Base-by-base conservation (phyloP, 495 filamentous ascomycete species). In the Aspergillus panamensis region DNA sequence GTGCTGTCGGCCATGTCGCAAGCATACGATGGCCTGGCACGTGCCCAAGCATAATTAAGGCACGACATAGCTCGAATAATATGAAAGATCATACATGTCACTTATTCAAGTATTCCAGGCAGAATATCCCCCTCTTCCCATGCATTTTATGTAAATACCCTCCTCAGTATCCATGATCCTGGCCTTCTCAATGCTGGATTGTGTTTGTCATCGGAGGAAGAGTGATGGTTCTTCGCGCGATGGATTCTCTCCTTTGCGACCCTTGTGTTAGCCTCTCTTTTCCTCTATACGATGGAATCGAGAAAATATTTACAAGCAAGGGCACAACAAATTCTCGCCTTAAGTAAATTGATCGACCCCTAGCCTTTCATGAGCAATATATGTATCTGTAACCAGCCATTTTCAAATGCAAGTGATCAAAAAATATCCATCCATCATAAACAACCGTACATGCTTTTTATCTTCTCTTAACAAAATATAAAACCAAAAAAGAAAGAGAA, bases 151-250 rank as follows among this genome's bases (percentile, higher is more conserved):
- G 13, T 12, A 32, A 49, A 58, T 55, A 48, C 33, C 77, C 73
- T 78, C 76, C 72, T 73, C 70, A 79, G 72, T 78, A 81, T 81
- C 73, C 76, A 76, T 73, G 71, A 73, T 73, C 73, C 69, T 69
- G 72, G 73, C 69, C 61, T 62, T 51, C 53, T 64, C 73, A 67
- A 72, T 79, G 74, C 78, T 69, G 68, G 75, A 62, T 69, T 77
- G 68, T 79, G 75, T 79, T 80, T 77, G 75, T 81, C 76, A 79
- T 57, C 61, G 66, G 76, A 79, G 76, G 77, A 43, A 80, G 66
- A 79, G 70, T 58, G 60, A 77, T 49, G 64, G 67, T 61, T 61
- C 67, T 45, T 62, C 63, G 57, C 64, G 63, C 63, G 53, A 54
- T 39, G 57, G 60, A 69, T 55, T 61, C 64, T 70, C 67, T 70